Evolutionary conservation across 129 eudicot genomes (phyloP).

Genomic region (Tanacetum coccineum): DNA sequence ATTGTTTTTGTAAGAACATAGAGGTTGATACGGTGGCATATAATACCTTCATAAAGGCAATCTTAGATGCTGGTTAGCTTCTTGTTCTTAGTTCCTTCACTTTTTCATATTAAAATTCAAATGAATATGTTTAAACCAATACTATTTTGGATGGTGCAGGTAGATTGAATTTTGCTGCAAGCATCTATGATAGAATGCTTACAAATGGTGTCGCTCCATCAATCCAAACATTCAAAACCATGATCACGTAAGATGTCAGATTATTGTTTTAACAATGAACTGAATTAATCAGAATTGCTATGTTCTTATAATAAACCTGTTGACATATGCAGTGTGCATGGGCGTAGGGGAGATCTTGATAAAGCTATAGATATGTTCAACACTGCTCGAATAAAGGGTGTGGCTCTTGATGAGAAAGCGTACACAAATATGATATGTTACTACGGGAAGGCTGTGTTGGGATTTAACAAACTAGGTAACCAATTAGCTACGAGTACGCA

Average conservation of each 20-base stretch:
- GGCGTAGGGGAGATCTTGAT: conserved; percentile 56
- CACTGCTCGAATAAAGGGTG: conserved; percentile 57
- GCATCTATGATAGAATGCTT: conserved; percentile 79
- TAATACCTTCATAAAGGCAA: conserved; percentile 81
- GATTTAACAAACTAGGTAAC: too few species aligned
- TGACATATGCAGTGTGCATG: conserved; percentile 68
- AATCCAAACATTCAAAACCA: conserved; percentile 74
- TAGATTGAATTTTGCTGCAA: conserved; percentile 57
- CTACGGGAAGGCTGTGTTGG: conserved; percentile 89
- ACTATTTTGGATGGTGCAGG: conserved; percentile 46
- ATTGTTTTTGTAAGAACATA: conserved; percentile 40
- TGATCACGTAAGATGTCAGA: conserved; percentile 61
- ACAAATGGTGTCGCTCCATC: conserved; percentile 58
- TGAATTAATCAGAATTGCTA: not conserved
- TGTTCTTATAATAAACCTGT: conserved; percentile 19
- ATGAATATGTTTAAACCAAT: not conserved
- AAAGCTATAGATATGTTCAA: conserved; percentile 76
- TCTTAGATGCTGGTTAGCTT: conserved; percentile 78
- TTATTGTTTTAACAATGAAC: not conserved
- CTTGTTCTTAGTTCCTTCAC: conserved; percentile 5
- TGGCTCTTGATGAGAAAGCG: conserved; percentile 75
- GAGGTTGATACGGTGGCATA: conserved; percentile 90
- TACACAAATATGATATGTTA: conserved; percentile 73
- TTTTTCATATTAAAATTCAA: not conserved
- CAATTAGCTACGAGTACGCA: too few species aligned